phyloP scores from a whole-genome alignment of 129 eudicot genomes.

The Arctium lappa region DNA sequence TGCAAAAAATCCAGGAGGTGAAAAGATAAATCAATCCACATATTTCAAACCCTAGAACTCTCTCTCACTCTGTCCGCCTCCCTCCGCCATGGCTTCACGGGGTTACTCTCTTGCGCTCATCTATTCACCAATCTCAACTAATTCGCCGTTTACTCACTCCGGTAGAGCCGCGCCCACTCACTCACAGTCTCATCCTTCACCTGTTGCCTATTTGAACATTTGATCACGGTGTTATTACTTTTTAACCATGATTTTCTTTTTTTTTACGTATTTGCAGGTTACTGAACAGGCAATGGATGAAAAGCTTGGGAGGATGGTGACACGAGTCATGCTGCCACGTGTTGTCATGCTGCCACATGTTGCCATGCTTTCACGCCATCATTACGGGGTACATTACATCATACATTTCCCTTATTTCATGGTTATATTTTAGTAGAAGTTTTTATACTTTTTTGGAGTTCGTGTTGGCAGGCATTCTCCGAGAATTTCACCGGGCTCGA shows the following conservation, averaged over 20 bases:
- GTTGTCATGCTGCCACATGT: conserved; percentile 97
- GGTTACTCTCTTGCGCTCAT: too few species aligned
- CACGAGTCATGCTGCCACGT: conserved; percentile 75
- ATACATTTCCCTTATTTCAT: background rate
- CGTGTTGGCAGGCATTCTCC: conserved; percentile 65
- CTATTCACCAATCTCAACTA: too few species aligned
- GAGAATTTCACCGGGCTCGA: conserved; percentile 96
- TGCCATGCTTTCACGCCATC: conserved; percentile 93
- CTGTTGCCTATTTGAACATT: too few species aligned
- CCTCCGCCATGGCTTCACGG: too few species aligned
- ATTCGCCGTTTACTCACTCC: too few species aligned
- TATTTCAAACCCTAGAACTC: too few species aligned
- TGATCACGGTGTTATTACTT: background rate
- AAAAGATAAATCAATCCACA: too few species aligned
- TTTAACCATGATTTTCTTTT: background rate
- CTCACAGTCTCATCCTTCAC: too few species aligned
- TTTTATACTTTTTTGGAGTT: background rate
- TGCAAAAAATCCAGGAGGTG: too few species aligned
- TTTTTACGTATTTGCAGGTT: conserved; percentile 45
- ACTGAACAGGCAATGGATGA: conserved; percentile 58
- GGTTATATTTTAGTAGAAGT: background rate
- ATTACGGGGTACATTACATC: conserved; percentile 76
- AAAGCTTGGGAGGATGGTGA: too few species aligned
- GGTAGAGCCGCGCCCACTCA: too few species aligned
- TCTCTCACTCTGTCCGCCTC: too few species aligned